These are phyloP conservation scores for Aspergillus carlsbadensis DNA, from an alignment of 495 filamentous ascomycete species.

Conservation along the genomic window DNA sequence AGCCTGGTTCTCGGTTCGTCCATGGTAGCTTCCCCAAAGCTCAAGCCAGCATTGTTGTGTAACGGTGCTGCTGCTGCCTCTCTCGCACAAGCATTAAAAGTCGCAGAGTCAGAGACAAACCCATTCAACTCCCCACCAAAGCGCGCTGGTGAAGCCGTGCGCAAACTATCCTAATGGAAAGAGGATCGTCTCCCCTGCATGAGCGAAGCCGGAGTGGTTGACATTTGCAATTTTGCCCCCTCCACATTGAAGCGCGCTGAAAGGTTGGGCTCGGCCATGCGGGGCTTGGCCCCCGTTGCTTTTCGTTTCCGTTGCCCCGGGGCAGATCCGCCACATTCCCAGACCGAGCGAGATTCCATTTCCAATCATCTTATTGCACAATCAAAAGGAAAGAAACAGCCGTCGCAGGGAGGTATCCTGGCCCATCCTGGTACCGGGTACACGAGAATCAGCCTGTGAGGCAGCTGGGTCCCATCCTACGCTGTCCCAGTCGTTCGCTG, in stretches of 20 bases:
- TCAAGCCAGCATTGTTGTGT: neutral
- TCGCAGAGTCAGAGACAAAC: too few relatives aligned
- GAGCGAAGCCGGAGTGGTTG: too few relatives aligned
- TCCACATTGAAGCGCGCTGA: constrained; percentile 18
- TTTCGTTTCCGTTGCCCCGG: constrained; percentile 47
- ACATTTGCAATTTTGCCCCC: constrained; percentile 3
- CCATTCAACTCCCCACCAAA: too few relatives aligned
- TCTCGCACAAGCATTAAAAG: neutral
- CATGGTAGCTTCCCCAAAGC: constrained; percentile 8
- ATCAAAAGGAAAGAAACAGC: too few relatives aligned
- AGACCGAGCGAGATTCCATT: neutral
- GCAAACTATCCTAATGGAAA: neutral
- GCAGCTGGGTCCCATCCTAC: too few relatives aligned
- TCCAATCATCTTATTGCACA: neutral
- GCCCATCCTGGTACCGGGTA: too few relatives aligned
- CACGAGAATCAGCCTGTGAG: too few relatives aligned
- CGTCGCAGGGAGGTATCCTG: too few relatives aligned
- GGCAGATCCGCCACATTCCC: constrained; percentile 26
- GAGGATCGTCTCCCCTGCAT: neutral
- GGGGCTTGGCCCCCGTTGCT: constrained; percentile 29
- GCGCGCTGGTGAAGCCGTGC: neutral
- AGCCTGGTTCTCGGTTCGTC: constrained; percentile 2
- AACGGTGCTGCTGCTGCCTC: neutral
- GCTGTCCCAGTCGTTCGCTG: too few relatives aligned
- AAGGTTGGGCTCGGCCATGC: constrained; percentile 37